These are phyloP conservation scores for Ustilago shanxiensis DNA, from an alignment of 1,284 basidiomycete species.

Conservation along the genomic window DNA sequence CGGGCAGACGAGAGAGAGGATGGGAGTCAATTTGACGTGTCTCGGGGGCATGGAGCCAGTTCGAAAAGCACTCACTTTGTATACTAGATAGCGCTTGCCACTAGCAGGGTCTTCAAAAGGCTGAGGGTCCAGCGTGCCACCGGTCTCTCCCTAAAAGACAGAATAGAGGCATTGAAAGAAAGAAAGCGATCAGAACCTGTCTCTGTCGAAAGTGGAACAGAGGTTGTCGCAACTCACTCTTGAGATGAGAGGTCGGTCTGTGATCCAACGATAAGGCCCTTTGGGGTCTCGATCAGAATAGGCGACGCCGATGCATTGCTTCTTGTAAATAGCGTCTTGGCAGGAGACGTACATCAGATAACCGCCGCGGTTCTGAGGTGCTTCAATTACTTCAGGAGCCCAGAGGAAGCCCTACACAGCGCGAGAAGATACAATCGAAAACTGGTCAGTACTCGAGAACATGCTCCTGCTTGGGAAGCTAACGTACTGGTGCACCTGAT, in stretches of 20 bases:
- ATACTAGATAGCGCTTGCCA: slow-evolving; percentile 54
- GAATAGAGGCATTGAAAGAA: too few species aligned
- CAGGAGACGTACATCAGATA: slow-evolving; percentile 60
- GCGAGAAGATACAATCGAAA: background rate
- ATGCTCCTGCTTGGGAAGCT: background rate
- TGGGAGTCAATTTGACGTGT: background rate
- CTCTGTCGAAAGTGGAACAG: background rate
- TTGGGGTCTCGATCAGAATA: slow-evolving; percentile 44
- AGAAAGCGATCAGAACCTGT: background rate
- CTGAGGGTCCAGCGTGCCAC: slow-evolving; percentile 57
- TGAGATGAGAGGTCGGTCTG: slow-evolving; percentile 50
- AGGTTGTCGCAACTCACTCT: slow-evolving; percentile 20
- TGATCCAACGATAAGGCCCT: slow-evolving; percentile 56
- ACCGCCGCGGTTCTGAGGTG: slow-evolving; percentile 50
- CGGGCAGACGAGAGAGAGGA: background rate
- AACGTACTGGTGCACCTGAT: slow-evolving; percentile 29
- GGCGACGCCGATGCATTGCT: slow-evolving; percentile 60
- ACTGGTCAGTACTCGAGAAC: background rate
- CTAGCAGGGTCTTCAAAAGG: slow-evolving; percentile 55
- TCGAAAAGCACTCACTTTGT: slow-evolving; percentile 35
- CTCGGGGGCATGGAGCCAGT: background rate
- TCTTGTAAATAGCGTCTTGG: slow-evolving; percentile 39
- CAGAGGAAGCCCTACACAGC: slow-evolving; percentile 46
- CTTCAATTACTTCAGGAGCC: slow-evolving; percentile 58
- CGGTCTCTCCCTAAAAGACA: slow-evolving; percentile 39